These are phyloP conservation scores for Chrysoporthe austroafricana DNA, from an alignment of 2,329 filamentous ascomycete species.

Conservation along the genomic window DNA sequence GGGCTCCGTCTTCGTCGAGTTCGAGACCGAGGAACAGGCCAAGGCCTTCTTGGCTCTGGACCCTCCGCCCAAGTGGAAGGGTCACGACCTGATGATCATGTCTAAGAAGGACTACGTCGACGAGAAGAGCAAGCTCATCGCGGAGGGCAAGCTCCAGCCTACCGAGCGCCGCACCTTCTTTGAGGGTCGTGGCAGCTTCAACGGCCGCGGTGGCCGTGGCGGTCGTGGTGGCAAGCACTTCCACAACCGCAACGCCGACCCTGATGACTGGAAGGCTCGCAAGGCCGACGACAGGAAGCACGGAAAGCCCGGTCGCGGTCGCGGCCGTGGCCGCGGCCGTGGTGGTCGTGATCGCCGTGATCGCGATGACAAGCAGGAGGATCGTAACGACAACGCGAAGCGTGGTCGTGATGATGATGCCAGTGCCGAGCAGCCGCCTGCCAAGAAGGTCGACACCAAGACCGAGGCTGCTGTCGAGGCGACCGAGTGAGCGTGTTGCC, in stretches of 20 bases:
- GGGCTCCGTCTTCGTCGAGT: slow-evolving; percentile 95
- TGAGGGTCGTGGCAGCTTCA: slow-evolving; percentile 43
- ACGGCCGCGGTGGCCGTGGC: slow-evolving; percentile 41
- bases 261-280: slow-evolving; percentile 67
- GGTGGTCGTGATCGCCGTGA: slow-evolving; percentile 48
- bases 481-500: slow-evolving; percentile 17
- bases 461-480: slow-evolving; percentile 36
- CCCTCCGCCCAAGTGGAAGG: slow-evolving; percentile 83
- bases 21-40: slow-evolving; percentile 76
- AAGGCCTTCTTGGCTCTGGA: slow-evolving; percentile 80
- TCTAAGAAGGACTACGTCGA: slow-evolving; percentile 86
- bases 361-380: slow-evolving; percentile 43
- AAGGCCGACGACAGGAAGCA: slow-evolving; percentile 64
- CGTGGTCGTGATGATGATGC: slow-evolving; percentile 58
- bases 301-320: slow-evolving; percentile 52
- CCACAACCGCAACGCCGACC: slow-evolving; percentile 44
- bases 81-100: slow-evolving; percentile 77
- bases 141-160: slow-evolving; percentile 69
- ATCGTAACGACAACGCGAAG: slow-evolving; percentile 49
- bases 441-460: slow-evolving; percentile 67
- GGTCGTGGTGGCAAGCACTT: slow-evolving; percentile 45
- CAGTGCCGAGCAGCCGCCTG: slow-evolving; percentile 48
- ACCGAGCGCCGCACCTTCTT: slow-evolving; percentile 52
- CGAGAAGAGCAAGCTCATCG: slow-evolving; percentile 75
- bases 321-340: slow-evolving; percentile 39